phyloP scores from a whole-genome alignment of 768 basidiomycete genomes.

The Lanmaoa rubissima region DNA sequence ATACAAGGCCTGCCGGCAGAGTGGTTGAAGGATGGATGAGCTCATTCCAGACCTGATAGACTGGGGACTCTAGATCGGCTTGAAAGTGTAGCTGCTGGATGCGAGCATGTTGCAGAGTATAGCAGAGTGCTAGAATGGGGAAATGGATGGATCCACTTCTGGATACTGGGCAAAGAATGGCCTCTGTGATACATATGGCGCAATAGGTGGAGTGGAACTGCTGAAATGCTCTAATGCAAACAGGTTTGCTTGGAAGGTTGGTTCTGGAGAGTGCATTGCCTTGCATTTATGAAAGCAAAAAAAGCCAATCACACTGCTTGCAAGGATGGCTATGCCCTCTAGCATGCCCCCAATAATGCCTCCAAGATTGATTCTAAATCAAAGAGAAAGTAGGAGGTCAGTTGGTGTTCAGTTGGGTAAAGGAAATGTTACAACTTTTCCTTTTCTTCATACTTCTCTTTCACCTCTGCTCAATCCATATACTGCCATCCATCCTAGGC shows the following conservation, averaged over 20 bases:
- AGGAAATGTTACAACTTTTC: no score
- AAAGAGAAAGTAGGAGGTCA: not conserved
- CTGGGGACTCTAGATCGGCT: not conserved
- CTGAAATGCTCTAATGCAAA: not conserved
- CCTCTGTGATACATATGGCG: not conserved
- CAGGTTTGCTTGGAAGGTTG: not conserved
- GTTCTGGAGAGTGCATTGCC: not conserved
- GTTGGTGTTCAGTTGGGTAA: not conserved
- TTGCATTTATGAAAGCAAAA: slow-evolving; percentile 10
- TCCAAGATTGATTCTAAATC: slow-evolving; percentile 13
- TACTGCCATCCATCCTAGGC: no score
- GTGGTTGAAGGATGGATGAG: slow-evolving; percentile 1
- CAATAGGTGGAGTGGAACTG: not conserved
- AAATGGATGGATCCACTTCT: not conserved
- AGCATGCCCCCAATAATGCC: slow-evolving; percentile 13
- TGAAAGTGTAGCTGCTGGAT: not conserved
- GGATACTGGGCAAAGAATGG: not conserved
- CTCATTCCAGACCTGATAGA: not conserved
- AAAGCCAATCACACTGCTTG: not conserved
- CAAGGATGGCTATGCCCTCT: slow-evolving; percentile 8
- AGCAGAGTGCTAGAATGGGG: slow-evolving; percentile 6
- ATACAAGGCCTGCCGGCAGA: not conserved
- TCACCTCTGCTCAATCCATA: no score
- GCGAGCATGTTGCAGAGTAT: slow-evolving; percentile 15
- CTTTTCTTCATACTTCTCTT: no score